Evolutionary conservation across 768 basidiomycete species (phyloP).

Genomic region (Mrakia blollopis): DNA sequence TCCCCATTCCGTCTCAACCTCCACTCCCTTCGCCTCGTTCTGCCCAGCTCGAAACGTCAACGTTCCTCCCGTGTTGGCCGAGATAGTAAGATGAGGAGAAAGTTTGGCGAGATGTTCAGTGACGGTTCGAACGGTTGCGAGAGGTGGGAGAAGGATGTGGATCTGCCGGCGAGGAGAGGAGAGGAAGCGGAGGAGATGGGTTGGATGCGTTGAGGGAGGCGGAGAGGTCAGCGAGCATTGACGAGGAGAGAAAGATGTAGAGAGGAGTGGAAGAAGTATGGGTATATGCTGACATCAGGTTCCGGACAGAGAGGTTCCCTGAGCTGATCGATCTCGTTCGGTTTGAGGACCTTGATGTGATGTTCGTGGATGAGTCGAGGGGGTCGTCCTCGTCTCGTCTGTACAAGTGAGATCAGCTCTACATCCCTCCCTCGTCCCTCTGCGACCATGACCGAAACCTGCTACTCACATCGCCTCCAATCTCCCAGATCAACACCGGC

Average conservation of each 20-base stretch:
- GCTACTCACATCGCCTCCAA: constrained; percentile 30
- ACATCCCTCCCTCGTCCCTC: neutral
- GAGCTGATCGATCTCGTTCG: constrained; percentile 64
- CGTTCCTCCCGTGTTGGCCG: constrained; percentile 61
- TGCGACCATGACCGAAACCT: no score
- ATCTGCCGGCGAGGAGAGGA: constrained; percentile 52
- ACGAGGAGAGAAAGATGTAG: neutral
- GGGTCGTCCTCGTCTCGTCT: neutral
- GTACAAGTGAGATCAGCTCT: neutral
- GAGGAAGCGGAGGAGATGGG: no score
- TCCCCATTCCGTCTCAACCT: constrained; percentile 72
- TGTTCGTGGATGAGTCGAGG: constrained; percentile 68
- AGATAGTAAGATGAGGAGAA: constrained; percentile 63
- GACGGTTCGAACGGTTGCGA: constrained; percentile 70
- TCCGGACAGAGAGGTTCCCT: constrained; percentile 79
- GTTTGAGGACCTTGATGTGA: constrained; percentile 71
- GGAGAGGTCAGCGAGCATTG: neutral
- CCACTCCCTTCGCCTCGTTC: constrained; percentile 53
- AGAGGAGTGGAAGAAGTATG: no score
- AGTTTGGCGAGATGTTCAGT: constrained; percentile 68
- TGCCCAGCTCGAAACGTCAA: constrained; percentile 58
- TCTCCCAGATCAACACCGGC: constrained; percentile 32
- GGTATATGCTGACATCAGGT: constrained; percentile 58
- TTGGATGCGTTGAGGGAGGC: neutral
- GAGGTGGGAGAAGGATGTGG: constrained; percentile 68